Evolutionary conservation across 768 basidiomycete genomes (phyloP).

Genomic region (Amyloporia xantha): DNA sequence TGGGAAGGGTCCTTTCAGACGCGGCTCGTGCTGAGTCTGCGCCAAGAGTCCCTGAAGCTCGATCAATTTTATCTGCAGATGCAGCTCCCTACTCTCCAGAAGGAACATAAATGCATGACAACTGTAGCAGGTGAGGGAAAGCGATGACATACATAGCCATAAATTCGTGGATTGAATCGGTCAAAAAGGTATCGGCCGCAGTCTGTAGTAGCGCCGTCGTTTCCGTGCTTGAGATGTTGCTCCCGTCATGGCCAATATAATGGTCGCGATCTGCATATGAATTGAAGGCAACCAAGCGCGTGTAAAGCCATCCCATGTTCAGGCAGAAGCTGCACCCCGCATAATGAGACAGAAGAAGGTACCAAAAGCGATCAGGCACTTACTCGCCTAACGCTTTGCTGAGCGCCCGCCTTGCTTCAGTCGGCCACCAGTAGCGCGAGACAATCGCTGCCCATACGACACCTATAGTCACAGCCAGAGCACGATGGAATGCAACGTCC

Average conservation of each 20-base stretch:
- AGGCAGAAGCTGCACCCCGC: conserved; percentile 67
- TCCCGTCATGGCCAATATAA: conserved; percentile 11
- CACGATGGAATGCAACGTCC: conserved; percentile 70
- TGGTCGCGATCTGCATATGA: conserved; percentile 52
- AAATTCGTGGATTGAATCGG: conserved; percentile 71
- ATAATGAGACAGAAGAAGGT: conserved; percentile 6
- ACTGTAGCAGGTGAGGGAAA: neutral
- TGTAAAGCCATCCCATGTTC: conserved; percentile 93
- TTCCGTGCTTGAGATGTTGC: conserved; percentile 16
- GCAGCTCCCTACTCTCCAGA: conserved; percentile 76
- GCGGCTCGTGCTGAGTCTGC: conserved; percentile 89
- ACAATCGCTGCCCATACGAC: conserved; percentile 87
- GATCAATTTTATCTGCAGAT: conserved; percentile 87
- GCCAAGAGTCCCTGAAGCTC: conserved; percentile 79
- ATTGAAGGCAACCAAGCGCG: conserved; percentile 82
- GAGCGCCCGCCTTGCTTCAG: conserved; percentile 86
- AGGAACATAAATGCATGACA: neutral
- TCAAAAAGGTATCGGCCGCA: conserved; percentile 38
- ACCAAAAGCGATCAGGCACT: conserved; percentile 20
- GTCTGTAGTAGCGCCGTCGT: conserved; percentile 25
- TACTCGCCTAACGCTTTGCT: conserved; percentile 84
- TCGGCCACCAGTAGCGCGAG: conserved; percentile 92
- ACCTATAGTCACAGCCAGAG: conserved; percentile 74
- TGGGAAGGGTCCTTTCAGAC: conserved; percentile 94
- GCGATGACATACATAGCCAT: conserved; percentile 74